phyloP scores from a whole-genome alignment of 345 rosid species.

The Aquilaria yunnanensis region DNA sequence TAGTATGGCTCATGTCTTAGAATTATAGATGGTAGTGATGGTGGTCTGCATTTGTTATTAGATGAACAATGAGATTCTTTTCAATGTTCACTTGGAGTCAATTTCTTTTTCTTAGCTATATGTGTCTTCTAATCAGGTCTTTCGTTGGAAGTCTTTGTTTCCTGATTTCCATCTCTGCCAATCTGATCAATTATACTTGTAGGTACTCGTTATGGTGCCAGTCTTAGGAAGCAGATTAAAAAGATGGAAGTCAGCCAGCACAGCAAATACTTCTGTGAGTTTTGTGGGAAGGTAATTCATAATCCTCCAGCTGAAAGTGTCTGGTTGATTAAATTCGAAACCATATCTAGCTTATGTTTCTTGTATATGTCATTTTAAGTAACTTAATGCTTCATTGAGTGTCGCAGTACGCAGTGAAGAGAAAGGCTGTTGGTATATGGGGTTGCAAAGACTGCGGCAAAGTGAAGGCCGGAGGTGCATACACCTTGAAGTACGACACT shows the following conservation, averaged over 20 bases:
- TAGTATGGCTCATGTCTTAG: not conserved
- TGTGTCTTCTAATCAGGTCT: not conserved
- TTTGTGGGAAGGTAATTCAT: slow-evolving; percentile 62
- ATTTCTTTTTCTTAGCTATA: not conserved
- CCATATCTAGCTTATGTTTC: not conserved
- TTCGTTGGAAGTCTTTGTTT: not conserved
- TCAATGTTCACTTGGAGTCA: not conserved
- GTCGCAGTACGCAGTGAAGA: slow-evolving; percentile 52
- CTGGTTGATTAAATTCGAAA: too few relatives aligned
- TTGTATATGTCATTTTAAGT: not conserved
- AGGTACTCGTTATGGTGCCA: slow-evolving; percentile 85
- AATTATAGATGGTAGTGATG: not conserved
- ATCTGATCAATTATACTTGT: not conserved
- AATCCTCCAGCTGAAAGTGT: not conserved
- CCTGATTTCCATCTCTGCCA: not conserved
- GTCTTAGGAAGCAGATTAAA: slow-evolving; percentile 80
- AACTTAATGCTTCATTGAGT: not conserved
- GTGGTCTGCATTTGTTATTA: not conserved
- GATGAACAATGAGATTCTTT: not conserved
- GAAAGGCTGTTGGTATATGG: slow-evolving; percentile 69
- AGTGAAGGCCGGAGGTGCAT: slow-evolving; percentile 64
- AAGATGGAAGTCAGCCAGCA: slow-evolving; percentile 81
- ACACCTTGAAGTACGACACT: slow-evolving; percentile 48
- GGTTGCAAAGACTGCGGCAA: slow-evolving; percentile 66
- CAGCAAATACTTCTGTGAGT: slow-evolving; percentile 78